These are phyloP conservation scores for Jamesozyma rosinii DNA, from an alignment of 805 yeast species.

Conservation along the genomic window DNA sequence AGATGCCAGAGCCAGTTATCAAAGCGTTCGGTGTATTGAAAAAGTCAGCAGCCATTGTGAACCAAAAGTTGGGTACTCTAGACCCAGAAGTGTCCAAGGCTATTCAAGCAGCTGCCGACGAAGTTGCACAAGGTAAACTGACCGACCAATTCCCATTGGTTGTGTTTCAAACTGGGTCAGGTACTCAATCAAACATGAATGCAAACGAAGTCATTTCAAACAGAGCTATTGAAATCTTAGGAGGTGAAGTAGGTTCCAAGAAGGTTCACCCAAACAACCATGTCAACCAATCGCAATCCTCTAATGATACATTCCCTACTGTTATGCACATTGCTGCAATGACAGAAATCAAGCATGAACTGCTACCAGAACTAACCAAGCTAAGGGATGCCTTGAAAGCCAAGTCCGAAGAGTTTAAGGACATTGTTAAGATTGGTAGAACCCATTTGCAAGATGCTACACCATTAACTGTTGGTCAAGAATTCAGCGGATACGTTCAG, in stretches of 20 bases:
- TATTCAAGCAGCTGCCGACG: constrained; percentile 89
- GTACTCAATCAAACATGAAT: constrained; percentile 98
- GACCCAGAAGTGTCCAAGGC: constrained; percentile 79
- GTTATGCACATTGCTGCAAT: constrained; percentile 99
- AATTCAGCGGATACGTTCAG: constrained; percentile 91
- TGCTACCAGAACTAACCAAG: constrained; percentile 70
- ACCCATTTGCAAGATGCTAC: constrained; percentile 99
- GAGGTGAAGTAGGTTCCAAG: constrained; percentile 88
- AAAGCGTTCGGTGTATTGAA: constrained; percentile 88
- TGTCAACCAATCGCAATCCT: constrained; percentile 96
- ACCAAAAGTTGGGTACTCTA: constrained; percentile 67
- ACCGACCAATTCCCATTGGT: constrained; percentile 94
- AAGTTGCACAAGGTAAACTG: constrained; percentile 85
- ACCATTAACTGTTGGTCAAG: constrained; percentile 95
- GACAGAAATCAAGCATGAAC: constrained; percentile 63
- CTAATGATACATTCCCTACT: constrained; percentile 98
- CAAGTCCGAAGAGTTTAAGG: constrained; percentile 74
- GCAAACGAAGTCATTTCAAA: constrained; percentile 98
- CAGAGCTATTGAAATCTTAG: constrained; percentile 93
- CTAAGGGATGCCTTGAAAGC: constrained; percentile 70
- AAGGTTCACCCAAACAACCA: constrained; percentile 96
- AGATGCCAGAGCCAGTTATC: constrained; percentile 84
- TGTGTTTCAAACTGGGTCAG: constrained; percentile 98
- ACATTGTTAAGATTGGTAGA: constrained; percentile 96
- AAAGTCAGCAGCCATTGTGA: constrained; percentile 90